A percentile compares a stretch with the other conserved stretches of the same genome.
Conservation (phyloP, 805 yeast genomes). For the Maudiozyma pseudohumilis region DNA sequence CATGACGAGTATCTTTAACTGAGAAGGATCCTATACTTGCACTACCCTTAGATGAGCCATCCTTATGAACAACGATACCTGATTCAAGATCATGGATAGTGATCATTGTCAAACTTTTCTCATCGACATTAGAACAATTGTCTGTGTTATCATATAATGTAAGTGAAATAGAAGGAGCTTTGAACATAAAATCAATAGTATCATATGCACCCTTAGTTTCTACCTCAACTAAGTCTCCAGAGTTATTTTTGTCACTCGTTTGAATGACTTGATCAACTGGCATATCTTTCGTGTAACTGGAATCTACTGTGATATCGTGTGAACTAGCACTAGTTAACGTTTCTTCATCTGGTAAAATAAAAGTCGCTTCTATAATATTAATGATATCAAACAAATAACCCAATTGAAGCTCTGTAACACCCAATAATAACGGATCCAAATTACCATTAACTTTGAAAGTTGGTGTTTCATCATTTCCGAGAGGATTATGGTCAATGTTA, state of each 20-base stretch:
- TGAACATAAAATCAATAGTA: conserved; percentile 37
- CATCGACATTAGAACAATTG: conserved; percentile 27
- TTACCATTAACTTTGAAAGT: conserved; percentile 43
- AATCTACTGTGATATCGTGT: neutral
- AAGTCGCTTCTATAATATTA: conserved; percentile 41
- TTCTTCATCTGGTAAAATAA: conserved; percentile 1
- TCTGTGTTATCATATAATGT: conserved; percentile 48
- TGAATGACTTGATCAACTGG: too few species aligned
- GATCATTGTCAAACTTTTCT: conserved; percentile 43
- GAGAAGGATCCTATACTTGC: conserved; percentile 62
- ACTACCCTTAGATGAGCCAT: conserved; percentile 49
- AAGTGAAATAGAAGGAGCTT: conserved; percentile 54
- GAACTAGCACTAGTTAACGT: neutral
- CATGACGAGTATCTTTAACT: conserved; percentile 61
- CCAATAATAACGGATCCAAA: conserved; percentile 41
- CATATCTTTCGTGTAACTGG: neutral
- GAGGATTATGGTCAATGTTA: conserved; percentile 46
- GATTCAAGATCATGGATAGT: conserved; percentile 51
- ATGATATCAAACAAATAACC: conserved; percentile 45
- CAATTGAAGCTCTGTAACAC: conserved; percentile 66
- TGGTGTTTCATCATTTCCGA: conserved; percentile 32
- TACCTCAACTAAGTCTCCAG: too few species aligned
- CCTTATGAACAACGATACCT: conserved; percentile 40
- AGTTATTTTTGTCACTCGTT: too few species aligned
- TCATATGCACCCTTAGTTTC: conserved; percentile 1